Conservation (phyloP, 129 eudicot species). For the Chrysanthemum lavandulifolium region DNA sequence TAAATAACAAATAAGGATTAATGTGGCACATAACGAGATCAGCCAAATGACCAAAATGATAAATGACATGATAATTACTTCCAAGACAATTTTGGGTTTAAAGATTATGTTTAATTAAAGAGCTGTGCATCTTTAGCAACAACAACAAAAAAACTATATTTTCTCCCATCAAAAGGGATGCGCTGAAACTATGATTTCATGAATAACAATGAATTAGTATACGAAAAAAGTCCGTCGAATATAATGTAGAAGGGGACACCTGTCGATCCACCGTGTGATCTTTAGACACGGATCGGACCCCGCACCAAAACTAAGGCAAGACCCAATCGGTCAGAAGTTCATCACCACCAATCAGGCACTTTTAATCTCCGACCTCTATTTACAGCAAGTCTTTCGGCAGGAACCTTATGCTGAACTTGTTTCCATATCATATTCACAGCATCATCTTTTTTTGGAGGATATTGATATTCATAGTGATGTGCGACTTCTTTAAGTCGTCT, state of each 20-base stretch:
- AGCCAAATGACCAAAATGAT: background rate
- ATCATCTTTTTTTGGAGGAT: conserved; percentile 82
- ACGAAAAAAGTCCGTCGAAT: conserved; percentile 13
- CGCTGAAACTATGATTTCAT: conserved; percentile 17
- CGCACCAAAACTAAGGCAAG: background rate
- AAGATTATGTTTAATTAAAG: background rate
- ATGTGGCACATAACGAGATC: background rate
- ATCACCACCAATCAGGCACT: conserved; percentile 94
- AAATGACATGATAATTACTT: background rate
- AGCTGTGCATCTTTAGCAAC: background rate
- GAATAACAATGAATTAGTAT: conserved; percentile 23
- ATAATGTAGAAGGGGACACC: background rate
- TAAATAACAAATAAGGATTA: background rate
- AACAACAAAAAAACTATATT: conserved; percentile 7
- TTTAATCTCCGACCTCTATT: conserved; percentile 87
- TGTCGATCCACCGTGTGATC: background rate
- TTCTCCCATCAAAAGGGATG: conserved; percentile 18
- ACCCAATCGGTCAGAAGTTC: background rate
- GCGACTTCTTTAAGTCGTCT: conserved; percentile 51
- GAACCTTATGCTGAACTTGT: conserved; percentile 74
- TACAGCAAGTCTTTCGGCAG: conserved; percentile 68
- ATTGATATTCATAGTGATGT: conserved; percentile 83
- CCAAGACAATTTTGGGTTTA: background rate
- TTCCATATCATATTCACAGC: conserved; percentile 98
- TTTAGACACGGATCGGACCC: background rate